Evolutionary conservation across 148 eudicot species (phyloP).

Genomic region (Dianthus caryophyllus): DNA sequence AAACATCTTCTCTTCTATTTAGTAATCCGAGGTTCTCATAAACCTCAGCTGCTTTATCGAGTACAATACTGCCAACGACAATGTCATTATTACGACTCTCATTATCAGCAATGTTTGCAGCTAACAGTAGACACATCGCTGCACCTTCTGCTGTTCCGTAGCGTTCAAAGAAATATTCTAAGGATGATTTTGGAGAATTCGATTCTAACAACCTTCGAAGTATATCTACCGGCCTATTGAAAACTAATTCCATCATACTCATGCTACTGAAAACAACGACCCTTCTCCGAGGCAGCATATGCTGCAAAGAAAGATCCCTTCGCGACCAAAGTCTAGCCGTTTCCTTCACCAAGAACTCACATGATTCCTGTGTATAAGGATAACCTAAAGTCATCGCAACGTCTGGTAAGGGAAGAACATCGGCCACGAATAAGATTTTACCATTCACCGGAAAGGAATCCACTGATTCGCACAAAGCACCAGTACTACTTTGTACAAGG

Average conservation of each 20-base stretch:
- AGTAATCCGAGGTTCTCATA: constrained; percentile 85
- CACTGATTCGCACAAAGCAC: constrained; percentile 85
- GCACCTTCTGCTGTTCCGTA: constrained; percentile 91
- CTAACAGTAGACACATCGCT: constrained; percentile 89
- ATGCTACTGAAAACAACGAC: constrained; percentile 80
- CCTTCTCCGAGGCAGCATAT: constrained; percentile 83
- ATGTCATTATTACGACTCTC: constrained; percentile 29
- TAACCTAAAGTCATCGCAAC: constrained; percentile 63
- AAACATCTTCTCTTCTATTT: constrained; percentile 74
- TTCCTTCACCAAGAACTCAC: constrained; percentile 62
- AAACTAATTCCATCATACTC: constrained; percentile 97
- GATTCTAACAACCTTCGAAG: constrained; percentile 80
- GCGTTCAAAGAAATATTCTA: constrained; percentile 86
- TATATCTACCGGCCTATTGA: constrained; percentile 89
- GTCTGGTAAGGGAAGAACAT: constrained; percentile 68
- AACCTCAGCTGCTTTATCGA: constrained; percentile 91
- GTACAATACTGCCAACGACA: constrained; percentile 60
- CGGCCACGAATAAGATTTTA: constrained; percentile 83
- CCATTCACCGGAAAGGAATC: constrained; percentile 87
- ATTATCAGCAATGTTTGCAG: constrained; percentile 54
- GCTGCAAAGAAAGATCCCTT: constrained; percentile 87
- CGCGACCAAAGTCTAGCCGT: constrained; percentile 74
- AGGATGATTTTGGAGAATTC: constrained; percentile 59
- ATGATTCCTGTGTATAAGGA: constrained; percentile 30
- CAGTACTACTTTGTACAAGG: constrained; percentile 51